Evolutionary conservation across 352 stramenopile species (phyloP), one percentile per base, ranked within the genome.

Genomic region (Aphanomyces stellatus): DNA sequence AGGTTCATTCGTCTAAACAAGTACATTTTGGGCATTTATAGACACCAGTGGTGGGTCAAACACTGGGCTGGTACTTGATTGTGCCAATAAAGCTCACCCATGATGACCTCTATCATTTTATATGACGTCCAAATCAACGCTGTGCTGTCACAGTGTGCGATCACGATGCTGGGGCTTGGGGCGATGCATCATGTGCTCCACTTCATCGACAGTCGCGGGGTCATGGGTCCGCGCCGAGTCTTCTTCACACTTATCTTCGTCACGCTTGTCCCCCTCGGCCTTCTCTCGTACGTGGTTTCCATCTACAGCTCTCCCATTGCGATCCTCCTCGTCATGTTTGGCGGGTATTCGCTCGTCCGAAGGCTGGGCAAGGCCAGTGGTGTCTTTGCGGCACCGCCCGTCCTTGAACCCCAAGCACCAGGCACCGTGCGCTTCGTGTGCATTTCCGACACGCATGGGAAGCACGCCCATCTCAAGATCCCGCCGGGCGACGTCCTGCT

Each of bases 401-500:
- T 34, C 25, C 6, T 57, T 30, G 25, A n/a, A 15, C 8, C 28
- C 11, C 43, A 57, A 49, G 27, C 51, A 51, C 63, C 76, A 8
- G 80, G 77, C 3, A 87, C 78, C 6, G 62, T 94, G 13, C 78
- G 86, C 34, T 70, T 95, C 1, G 84, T 93, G 3, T 95, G 86
- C 69, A 76, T 95, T 59, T 92, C 86, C 0, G 84, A 95, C 63
- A 93, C 84, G 13, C 82, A 93, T 43, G 73, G 71, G 24, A 80
- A 79, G 40, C 86, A 95, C 65, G 76, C 76, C 4, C 73, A 80
- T 22, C 73, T 98, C 41, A 72, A 57, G 33, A 63, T 93, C 0
- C 81, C 85, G 0, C 48, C 72, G 1, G 84, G 96, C 33, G 87
- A 95, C 61, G 80, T 97, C 35, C 68, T 97, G 25, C 76, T 98